Conservation (phyloP, 768 basidiomycete genomes). For the Agrocybe praecox region DNA sequence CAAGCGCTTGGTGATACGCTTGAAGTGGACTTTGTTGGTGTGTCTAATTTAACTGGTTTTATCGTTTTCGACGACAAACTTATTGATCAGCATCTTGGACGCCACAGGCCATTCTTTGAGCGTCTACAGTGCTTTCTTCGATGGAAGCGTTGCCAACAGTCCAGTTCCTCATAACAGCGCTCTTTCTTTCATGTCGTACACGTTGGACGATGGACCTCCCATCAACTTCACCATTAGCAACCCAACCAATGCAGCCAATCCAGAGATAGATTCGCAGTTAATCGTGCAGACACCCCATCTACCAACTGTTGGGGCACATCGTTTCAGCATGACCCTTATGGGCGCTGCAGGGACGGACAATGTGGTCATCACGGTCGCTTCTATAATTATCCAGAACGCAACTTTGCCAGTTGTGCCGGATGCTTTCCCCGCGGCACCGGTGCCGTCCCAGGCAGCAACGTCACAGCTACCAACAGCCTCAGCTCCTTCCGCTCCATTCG, state of each 20-base stretch:
- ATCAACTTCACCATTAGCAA: background rate
- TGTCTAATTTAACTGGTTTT: background rate
- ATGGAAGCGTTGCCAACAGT: background rate
- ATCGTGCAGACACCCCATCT: background rate
- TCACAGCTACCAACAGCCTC: background rate
- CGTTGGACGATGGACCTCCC: background rate
- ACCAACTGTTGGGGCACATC: background rate
- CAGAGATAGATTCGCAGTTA: background rate
- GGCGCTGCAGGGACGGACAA: background rate
- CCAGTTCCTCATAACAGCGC: background rate
- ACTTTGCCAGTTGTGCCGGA: background rate
- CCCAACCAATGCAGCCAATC: background rate
- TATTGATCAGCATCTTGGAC: too few relatives aligned
- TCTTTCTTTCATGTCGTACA: background rate
- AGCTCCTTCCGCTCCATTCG: background rate
- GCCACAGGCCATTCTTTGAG: background rate
- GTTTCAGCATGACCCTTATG: background rate
- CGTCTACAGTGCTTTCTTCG: background rate
- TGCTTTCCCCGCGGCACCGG: background rate
- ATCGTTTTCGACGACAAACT: background rate
- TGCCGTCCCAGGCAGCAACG: background rate
- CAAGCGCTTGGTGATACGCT: background rate
- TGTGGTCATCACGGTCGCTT: background rate
- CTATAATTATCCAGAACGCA: background rate
- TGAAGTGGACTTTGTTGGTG: background rate